Base-by-base conservation (phyloP, 345 rosid genomes). In the Pistacia vera region DNA sequence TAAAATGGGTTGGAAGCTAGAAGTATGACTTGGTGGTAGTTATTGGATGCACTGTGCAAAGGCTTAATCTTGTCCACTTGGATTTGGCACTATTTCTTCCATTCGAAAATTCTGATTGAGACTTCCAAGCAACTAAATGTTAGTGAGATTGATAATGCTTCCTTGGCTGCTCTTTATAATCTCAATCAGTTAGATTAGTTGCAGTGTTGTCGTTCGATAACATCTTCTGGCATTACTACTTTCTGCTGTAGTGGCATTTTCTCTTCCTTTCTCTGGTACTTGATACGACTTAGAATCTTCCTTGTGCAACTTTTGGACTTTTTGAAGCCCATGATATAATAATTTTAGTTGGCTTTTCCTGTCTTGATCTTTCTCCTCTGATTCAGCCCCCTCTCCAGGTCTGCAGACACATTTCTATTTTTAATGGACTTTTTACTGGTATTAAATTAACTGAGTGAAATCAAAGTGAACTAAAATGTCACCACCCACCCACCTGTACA, bases 11-110 rank as follows among this genome's bases (percentile, higher is more conserved):
- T 49, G 48, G 60, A 62, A 73, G 58, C 35, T 62, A 18, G 61
- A 62, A 49, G 18, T 62, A 61, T 62, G 66, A 73, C 18, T 62
- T 73, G 30, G 33, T 62, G 28, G 33, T 72, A 25, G 49, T 49
- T 28, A 18, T 1, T 72, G 44, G 7, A 71, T 49, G 4, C 67
- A 46, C 41, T 56, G 18, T 25, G 36, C 18, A 17, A 36, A 11
- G 62, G 20, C 28, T 28, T 22, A 16, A 68, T 30, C 59, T 49
- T 8, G 46, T 20, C 44, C 60, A 30, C 44, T 49, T 25, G 57
- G 56, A 18, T 35, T 46, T 11, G 17, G 41, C 38, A 59, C 41
- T 56, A 25, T 72, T 0, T 51, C 55, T 51, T 51, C 17, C 13
- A 51, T 51, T 11, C 17, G 3, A 51, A 11, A 2, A 51, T 51